Evolutionary conservation across 805 yeast genomes (phyloP).

Genomic region (Cyberlindnera samutprakarnensis): DNA sequence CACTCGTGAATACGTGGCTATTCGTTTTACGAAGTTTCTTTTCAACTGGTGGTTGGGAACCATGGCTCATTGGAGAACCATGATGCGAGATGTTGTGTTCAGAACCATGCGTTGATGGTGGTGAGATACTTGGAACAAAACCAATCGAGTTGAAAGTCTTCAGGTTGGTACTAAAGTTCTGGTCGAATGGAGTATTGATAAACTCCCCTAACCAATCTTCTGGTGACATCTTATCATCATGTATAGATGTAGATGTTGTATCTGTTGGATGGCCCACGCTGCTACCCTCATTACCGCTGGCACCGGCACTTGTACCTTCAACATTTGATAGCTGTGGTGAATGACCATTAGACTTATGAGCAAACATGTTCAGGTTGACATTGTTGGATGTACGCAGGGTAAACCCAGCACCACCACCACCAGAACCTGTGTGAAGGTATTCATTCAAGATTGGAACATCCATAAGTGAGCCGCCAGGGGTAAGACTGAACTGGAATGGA

Average conservation of each 20-base stretch:
- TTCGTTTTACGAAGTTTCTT: slow-evolving; percentile 14
- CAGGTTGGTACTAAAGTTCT: slow-evolving; percentile 39
- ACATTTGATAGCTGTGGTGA: slow-evolving; percentile 7
- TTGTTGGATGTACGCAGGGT: slow-evolving; percentile 9
- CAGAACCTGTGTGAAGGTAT: slow-evolving; percentile 31
- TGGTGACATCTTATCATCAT: slow-evolving; percentile 20
- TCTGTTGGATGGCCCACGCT: too few relatives aligned
- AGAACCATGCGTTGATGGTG: slow-evolving; percentile 13
- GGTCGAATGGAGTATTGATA: slow-evolving; percentile 57
- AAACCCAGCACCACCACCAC: slow-evolving; percentile 36
- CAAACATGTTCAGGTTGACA: slow-evolving; percentile 13
- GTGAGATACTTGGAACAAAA: slow-evolving; percentile 27
- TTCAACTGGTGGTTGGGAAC: not conserved
- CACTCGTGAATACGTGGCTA: slow-evolving; percentile 30
- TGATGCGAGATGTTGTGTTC: slow-evolving; percentile 8
- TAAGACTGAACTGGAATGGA: slow-evolving; percentile 18
- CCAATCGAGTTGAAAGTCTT: slow-evolving; percentile 49
- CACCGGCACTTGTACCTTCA: slow-evolving; percentile 3
- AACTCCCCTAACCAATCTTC: slow-evolving; percentile 69
- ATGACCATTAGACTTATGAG: slow-evolving; percentile 9
- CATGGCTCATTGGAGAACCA: not conserved
- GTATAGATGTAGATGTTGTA: slow-evolving; percentile 13
- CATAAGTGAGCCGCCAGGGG: slow-evolving; percentile 21
- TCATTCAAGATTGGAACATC: slow-evolving; percentile 31
- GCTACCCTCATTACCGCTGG: too few relatives aligned